phyloP scores from a whole-genome alignment of 305 asterid species.

The Solanum hybrid region DNA sequence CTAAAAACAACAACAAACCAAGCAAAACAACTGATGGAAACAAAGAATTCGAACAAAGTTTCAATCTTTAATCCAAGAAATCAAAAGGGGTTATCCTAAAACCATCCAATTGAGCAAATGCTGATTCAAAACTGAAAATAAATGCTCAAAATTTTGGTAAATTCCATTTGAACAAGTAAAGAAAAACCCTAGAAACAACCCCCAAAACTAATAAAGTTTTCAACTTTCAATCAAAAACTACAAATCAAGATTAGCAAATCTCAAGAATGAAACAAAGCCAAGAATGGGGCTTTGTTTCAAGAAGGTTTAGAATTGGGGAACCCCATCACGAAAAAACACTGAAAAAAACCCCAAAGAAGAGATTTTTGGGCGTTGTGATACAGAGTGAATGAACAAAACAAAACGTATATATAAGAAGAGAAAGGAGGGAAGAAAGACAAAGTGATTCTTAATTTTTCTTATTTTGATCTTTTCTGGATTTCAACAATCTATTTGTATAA shows the following conservation, averaged over 20 bases:
- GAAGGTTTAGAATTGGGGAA: neutral
- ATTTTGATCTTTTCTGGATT: neutral
- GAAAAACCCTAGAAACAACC: constrained; percentile 2
- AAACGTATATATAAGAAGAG: neutral
- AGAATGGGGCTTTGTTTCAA: neutral
- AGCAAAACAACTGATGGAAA: neutral
- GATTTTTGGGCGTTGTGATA: neutral
- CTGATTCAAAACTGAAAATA: constrained; percentile 7
- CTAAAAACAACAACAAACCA: neutral
- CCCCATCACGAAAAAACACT: neutral
- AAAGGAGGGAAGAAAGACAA: neutral
- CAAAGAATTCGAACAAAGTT: neutral
- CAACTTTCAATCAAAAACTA: neutral
- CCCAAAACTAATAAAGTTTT: constrained; percentile 1
- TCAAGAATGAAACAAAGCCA: neutral
- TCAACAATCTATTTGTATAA: neutral
- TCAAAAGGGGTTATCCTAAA: constrained; percentile 24
- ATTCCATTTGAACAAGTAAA: constrained; percentile 20
- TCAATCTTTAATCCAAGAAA: neutral
- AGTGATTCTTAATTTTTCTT: neutral
- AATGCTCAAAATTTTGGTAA: constrained; percentile 3
- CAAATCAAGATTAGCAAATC: constrained; percentile 13
- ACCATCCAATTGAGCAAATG: constrained; percentile 29
- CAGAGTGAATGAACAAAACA: neutral
- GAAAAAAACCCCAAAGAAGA: neutral